Percentiles rank a stretch among this genome's conserved stretches.
Evolutionary conservation across 305 asterid species (phyloP).

Genomic region (Withania somnifera): DNA sequence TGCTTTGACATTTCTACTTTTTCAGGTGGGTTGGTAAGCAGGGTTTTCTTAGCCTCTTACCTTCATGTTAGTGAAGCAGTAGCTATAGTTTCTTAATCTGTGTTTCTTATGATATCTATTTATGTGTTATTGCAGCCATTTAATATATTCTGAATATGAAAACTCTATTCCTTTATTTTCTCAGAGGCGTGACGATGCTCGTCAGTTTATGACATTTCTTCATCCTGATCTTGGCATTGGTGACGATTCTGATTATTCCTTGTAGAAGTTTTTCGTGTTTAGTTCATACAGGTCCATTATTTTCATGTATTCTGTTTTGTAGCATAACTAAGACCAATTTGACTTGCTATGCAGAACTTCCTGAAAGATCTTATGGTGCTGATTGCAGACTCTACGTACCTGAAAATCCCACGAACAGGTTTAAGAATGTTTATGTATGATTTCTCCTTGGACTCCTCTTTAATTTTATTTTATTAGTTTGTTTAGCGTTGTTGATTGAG

Average conservation of each 20-base stretch:
- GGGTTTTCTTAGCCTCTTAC: neutral
- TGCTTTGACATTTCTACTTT: slow-evolving; percentile 83
- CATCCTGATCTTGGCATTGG: slow-evolving; percentile 96
- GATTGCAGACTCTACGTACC: slow-evolving; percentile 91
- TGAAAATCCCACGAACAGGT: slow-evolving; percentile 88
- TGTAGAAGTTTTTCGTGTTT: neutral
- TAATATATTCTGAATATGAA: neutral
- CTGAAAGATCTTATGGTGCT: slow-evolving; percentile 88
- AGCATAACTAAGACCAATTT: neutral
- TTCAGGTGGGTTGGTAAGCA: slow-evolving; percentile 56
- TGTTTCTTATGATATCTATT: neutral
- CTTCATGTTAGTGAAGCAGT: neutral
- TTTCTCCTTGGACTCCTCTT: slow-evolving; percentile 20
- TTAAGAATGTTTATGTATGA: slow-evolving; percentile 99
- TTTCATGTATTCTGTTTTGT: neutral
- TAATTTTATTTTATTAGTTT: slow-evolving; percentile 3
- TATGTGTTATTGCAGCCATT: neutral
- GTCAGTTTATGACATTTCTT: slow-evolving; percentile 72
- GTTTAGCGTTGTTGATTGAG: neutral
- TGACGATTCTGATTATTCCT: slow-evolving; percentile 22
- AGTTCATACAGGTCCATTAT: neutral
- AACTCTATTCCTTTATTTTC: slow-evolving; percentile 9
- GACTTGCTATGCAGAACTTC: slow-evolving; percentile 59
- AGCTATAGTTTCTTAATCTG: neutral
- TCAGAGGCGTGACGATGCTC: slow-evolving; percentile 93